Evolutionary conservation across 1,284 basidiomycete species (phyloP).

Genomic region (Ustilago hordei): DNA sequence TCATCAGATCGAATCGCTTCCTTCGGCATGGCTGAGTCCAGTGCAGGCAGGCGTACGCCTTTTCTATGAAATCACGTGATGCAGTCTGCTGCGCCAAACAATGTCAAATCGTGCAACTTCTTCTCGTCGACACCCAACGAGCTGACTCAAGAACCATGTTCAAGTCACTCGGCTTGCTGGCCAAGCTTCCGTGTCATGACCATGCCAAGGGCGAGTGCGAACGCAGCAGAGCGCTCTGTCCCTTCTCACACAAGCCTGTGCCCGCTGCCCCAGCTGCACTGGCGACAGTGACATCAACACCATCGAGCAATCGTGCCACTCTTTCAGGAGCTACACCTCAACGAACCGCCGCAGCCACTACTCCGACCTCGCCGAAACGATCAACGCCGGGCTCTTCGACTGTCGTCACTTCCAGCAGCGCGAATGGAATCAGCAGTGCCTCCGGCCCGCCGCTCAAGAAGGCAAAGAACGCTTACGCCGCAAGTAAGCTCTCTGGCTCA

Average conservation of each 20-base stretch:
- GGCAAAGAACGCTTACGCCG: constrained; percentile 46
- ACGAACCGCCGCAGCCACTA: not conserved
- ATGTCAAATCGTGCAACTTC: not conserved
- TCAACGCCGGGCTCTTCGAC: constrained; percentile 11
- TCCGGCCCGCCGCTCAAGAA: constrained; percentile 39
- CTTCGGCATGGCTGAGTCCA: too few species aligned
- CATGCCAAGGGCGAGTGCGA: constrained; percentile 53
- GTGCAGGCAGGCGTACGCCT: too few species aligned
- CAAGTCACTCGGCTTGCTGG: constrained; percentile 51
- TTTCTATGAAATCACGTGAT: too few species aligned
- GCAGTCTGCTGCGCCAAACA: not conserved
- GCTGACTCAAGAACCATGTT: constrained; percentile 44
- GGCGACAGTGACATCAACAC: constrained; percentile 6
- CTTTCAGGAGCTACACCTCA: constrained; percentile 12
- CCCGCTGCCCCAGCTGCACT: not conserved
- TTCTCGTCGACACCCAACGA: not conserved
- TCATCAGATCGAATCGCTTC: too few species aligned
- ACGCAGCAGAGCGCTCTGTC: constrained; percentile 36
- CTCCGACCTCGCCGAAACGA: constrained; percentile 13
- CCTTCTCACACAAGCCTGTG: constrained; percentile 49
- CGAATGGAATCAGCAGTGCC: constrained; percentile 3
- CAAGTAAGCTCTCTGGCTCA: constrained; percentile 12
- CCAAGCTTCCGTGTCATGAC: constrained; percentile 56
- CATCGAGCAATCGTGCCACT: constrained; percentile 15
- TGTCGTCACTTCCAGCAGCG: not conserved